A percentile compares a stretch with the other conserved stretches of the same genome.
Conservation (phyloP, 257 asterid species). For the Solanum neorickii region DNA sequence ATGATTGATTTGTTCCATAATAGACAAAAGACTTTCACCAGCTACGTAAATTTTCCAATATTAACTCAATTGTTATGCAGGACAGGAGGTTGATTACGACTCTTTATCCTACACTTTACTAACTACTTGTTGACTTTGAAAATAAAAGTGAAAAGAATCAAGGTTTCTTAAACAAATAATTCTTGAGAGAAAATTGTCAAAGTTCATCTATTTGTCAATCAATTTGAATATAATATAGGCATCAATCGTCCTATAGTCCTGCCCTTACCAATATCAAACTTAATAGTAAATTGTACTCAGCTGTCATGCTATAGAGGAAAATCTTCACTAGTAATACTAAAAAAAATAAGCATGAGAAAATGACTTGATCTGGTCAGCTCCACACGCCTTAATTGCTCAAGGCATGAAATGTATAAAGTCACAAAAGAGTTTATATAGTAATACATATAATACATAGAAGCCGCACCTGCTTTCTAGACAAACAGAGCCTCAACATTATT, state of each 20-base stretch:
- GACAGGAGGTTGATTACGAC: not conserved
- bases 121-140: not conserved
- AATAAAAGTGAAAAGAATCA: not conserved
- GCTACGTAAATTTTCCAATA: not conserved
- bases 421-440: not conserved
- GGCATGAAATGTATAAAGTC: not conserved
- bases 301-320: not conserved
- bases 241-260: not conserved
- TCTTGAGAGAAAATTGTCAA: not conserved
- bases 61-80: not conserved
- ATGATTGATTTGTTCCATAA: not conserved
- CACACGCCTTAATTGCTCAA: not conserved
- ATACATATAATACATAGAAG: not conserved
- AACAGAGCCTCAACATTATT: not conserved
- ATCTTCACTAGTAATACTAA: not conserved
- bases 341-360: not conserved
- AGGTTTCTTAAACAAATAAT: not conserved
- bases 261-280: not conserved
- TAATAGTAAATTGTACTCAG: not conserved
- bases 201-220: not conserved
- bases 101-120: not conserved
- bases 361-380: conserved; percentile 5
- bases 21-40: not conserved
- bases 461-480: conserved; percentile 45
- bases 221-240: not conserved